Base-by-base conservation (phyloP, 1,139 yeast species). In the Nakaseomyces sp. region DNA sequence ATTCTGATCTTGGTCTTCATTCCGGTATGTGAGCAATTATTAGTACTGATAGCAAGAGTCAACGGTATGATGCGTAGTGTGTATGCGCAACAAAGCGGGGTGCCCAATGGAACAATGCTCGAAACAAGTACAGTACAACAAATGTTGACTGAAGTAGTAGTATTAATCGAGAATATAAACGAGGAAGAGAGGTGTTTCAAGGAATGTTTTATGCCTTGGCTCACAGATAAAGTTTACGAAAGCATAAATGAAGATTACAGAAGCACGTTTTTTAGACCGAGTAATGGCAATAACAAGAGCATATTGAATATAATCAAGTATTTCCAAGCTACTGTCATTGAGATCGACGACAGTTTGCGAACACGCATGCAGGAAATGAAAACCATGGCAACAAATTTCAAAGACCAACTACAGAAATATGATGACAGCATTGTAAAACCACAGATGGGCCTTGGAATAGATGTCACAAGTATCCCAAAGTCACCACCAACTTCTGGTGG, bases 21-120 rank as follows among this genome's bases (percentile, higher is more conserved):
- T 1, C 78, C 84, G 1, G 73, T 74, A 0, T 55, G 75, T 39
- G 93, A 85, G 50, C 70, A 83, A 44, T 51, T 80, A 18, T 59
- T 82, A 0, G 60, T 79, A 0, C 56, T 77, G n/a, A 52, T 77
- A 1, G 70, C 72, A 30, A 68, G 72, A 20, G 54, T 81, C 29
- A 65, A 66, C 17, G 76, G 81, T 1, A 37, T 43, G 16, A 26
- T 48, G 15, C 45, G 47, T 29, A 40, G 50, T 18, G 15, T 50
- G 10, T 41, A 45, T 30, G 16, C 41, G 41, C 18, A 31, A 37
- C 16, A 45, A 43, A 16, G 40, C 32, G 8, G 28, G 26, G 13
- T 15, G 25, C 6, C 40, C 40, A 9, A 19, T n/a, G 19, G 33
- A 7, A 46, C 47, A 15, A 32, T 44, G 12, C 18, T 38, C 4